Percentiles rank a stretch among this genome's conserved stretches.
Evolutionary conservation across 2,329 filamentous ascomycete species (phyloP).

Genomic region (Neoarthrinium moseri): DNA sequence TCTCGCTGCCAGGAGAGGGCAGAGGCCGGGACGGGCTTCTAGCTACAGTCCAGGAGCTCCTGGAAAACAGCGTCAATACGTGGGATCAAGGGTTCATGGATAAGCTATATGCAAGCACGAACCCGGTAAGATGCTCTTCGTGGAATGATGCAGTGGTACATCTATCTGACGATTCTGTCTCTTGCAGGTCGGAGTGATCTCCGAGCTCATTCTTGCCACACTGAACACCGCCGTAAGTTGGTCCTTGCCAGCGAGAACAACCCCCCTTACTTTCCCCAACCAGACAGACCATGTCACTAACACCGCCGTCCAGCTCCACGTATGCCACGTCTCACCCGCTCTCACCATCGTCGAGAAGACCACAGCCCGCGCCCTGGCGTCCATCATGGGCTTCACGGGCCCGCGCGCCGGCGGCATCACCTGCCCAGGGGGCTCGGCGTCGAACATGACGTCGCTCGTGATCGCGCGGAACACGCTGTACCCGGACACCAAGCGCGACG

Average conservation of each 20-base stretch:
- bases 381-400: slow-evolving; percentile 72
- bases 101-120: slow-evolving; percentile 87
- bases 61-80: slow-evolving; percentile 93
- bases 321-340: slow-evolving; percentile 90
- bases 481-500: slow-evolving; percentile 71
- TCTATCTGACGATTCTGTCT: neutral
- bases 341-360: slow-evolving; percentile 85
- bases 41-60: slow-evolving; percentile 65
- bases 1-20: slow-evolving; percentile 58
- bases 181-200: slow-evolving; percentile 70
- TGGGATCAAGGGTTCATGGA: slow-evolving; percentile 97
- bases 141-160: too few relatives aligned
- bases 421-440: slow-evolving; percentile 66
- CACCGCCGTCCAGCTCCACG: slow-evolving; percentile 64
- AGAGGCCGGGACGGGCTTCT: slow-evolving; percentile 73
- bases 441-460: slow-evolving; percentile 69
- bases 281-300: slow-evolving; percentile 12
- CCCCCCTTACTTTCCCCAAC: too few relatives aligned
- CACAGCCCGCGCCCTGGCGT: slow-evolving; percentile 70
- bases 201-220: slow-evolving; percentile 79
- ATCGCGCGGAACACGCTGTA: slow-evolving; percentile 82
- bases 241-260: too few relatives aligned
- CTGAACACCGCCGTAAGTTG: slow-evolving; percentile 83
- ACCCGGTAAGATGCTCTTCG: slow-evolving; percentile 69
- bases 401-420: slow-evolving; percentile 61